These are phyloP conservation scores for Paramecium primaurelia DNA, from an alignment of 73 alveolate genomes.

Conservation along the genomic window DNA sequence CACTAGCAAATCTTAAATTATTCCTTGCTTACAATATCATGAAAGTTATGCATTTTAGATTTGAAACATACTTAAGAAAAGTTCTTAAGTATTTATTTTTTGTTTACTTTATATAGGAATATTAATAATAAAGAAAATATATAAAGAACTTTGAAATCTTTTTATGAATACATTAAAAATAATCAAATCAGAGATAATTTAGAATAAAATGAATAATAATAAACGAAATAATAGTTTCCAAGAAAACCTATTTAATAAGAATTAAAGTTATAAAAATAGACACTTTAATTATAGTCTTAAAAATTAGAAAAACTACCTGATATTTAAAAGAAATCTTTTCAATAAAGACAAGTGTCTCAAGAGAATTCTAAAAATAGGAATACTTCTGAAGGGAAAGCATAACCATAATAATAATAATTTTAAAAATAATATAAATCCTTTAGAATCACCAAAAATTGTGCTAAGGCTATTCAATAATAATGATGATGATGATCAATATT, in stretches of 20 bases:
- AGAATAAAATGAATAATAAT: background rate
- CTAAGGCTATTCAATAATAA: background rate
- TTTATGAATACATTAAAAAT: slow-evolving; percentile 5
- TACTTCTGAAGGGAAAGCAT: background rate
- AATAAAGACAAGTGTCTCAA: background rate
- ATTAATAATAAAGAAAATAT: slow-evolving; percentile 30
- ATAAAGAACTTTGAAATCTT: slow-evolving; percentile 30
- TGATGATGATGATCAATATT: background rate
- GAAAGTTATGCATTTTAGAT: slow-evolving; percentile 41
- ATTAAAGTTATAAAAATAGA: background rate
- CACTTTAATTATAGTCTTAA: background rate
- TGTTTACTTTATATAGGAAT: background rate
- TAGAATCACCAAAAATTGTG: background rate
- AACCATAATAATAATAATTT: background rate
- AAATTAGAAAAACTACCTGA: background rate
- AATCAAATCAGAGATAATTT: background rate
- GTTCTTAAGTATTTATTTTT: background rate
- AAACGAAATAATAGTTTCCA: background rate
- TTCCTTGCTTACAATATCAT: slow-evolving; percentile 40
- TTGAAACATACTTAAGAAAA: slow-evolving; percentile 17
- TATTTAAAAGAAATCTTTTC: background rate
- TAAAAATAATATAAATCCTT: background rate
- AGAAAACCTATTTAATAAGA: background rate
- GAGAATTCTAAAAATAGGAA: background rate
- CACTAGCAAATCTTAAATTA: background rate